Percentiles rank a stretch among this genome's conserved stretches.
These are phyloP conservation scores for Citrus inodora DNA, from an alignment of 345 rosid species.

Conservation along the genomic window DNA sequence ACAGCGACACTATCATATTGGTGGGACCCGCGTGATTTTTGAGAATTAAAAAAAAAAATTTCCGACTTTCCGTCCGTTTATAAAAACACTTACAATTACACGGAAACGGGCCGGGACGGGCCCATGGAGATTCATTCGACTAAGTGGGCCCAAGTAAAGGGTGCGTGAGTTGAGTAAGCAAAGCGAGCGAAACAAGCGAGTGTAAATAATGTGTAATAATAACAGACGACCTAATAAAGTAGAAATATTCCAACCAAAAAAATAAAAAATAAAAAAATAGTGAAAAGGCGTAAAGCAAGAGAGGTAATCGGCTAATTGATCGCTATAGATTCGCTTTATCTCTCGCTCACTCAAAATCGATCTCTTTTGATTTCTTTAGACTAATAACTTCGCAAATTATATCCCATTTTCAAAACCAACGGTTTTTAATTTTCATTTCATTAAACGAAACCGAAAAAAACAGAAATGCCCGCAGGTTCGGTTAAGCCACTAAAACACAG, in stretches of 20 bases:
- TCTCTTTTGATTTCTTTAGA: background rate
- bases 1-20: too few species aligned
- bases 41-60: too few species aligned
- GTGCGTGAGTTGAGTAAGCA: background rate
- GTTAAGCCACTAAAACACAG: conserved; percentile 26
- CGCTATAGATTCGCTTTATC: background rate
- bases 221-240: background rate
- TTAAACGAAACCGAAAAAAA: background rate
- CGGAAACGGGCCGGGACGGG: background rate
- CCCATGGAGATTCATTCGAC: background rate
- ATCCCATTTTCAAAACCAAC: background rate
- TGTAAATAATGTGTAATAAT: too few species aligned
- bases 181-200: background rate
- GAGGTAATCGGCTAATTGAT: background rate
- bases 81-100: too few species aligned
- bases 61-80: too few species aligned
- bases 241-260: too few species aligned
- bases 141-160: background rate
- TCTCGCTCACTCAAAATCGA: background rate
- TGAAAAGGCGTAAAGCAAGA: too few species aligned
- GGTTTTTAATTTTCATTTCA: background rate
- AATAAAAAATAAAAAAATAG: too few species aligned
- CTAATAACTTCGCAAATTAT: too few species aligned
- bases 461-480: conserved; percentile 30
- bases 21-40: too few species aligned